A percentile compares a stretch with the other conserved stretches of the same genome.
These are phyloP conservation scores for Colletotrichum sp. DNA, from an alignment of 2,329 filamentous ascomycete genomes.

Conservation along the genomic window DNA sequence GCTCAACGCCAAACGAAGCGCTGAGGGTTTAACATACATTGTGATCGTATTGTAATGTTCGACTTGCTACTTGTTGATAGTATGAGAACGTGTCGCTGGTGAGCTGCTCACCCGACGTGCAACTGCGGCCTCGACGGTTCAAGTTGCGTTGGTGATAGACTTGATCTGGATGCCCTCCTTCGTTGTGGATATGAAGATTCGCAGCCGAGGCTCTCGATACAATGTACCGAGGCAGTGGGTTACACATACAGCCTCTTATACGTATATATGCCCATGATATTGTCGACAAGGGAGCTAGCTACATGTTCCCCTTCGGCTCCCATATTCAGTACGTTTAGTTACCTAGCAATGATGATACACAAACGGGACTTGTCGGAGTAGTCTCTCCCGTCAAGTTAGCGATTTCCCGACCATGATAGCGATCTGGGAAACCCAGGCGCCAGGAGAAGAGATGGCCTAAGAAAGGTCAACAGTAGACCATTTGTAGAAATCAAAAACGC, in stretches of 20 bases:
- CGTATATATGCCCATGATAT: not conserved
- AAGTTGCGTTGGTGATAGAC: not conserved
- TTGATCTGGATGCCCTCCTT: not conserved
- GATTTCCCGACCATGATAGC: too few species aligned
- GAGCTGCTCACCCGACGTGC: not conserved
- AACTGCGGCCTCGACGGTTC: not conserved
- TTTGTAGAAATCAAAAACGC: too few species aligned
- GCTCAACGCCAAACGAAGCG: not conserved
- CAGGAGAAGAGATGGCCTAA: too few species aligned
- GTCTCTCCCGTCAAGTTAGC: too few species aligned
- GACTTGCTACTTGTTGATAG: too few species aligned
- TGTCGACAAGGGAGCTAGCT: not conserved
- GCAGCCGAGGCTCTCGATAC: not conserved
- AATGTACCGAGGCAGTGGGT: not conserved
- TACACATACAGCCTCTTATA: not conserved
- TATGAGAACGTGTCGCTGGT: not conserved
- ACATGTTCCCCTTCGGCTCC: not conserved
- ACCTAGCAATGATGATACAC: not conserved
- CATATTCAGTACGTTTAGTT: not conserved
- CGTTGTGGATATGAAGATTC: not conserved
- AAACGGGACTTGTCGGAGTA: too few species aligned
- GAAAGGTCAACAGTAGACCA: too few species aligned
- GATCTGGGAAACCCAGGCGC: too few species aligned
- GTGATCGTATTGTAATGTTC: too few species aligned
- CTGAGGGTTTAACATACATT: not conserved